Evolutionary conservation across 768 basidiomycete genomes (phyloP).

Genomic region (Collybiopsis luxurians): DNA sequence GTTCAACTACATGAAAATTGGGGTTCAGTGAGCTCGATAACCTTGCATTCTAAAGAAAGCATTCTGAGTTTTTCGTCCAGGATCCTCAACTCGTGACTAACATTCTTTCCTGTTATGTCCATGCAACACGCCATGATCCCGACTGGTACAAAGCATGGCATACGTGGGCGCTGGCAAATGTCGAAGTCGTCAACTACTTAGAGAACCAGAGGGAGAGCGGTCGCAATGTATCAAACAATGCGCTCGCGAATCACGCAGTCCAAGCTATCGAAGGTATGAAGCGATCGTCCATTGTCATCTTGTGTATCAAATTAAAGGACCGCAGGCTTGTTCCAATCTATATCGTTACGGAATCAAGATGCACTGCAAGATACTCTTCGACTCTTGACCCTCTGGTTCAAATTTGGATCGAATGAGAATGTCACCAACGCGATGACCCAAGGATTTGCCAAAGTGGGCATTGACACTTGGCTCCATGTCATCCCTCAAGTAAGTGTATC

Average conservation of each 20-base stretch:
- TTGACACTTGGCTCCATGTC: slow-evolving; percentile 98
- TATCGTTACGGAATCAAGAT: slow-evolving; percentile 84
- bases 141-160: slow-evolving; percentile 99
- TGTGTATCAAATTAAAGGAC: slow-evolving; percentile 4
- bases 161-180: slow-evolving; percentile 96
- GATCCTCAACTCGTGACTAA: slow-evolving; percentile 72
- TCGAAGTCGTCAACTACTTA: slow-evolving; percentile 84
- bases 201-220: slow-evolving; percentile 64
- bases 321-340: slow-evolving; percentile 92
- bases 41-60: background rate
- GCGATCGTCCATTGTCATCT: background rate
- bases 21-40: slow-evolving; percentile 55
- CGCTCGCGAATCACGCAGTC: slow-evolving; percentile 79
- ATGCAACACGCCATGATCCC: slow-evolving; percentile 89
- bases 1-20: slow-evolving; percentile 76
- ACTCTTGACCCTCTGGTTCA: slow-evolving; percentile 96
- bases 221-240: slow-evolving; percentile 55
- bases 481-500: slow-evolving; percentile 79
- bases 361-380: slow-evolving; percentile 94
- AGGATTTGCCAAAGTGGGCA: slow-evolving; percentile 86
- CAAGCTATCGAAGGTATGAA: slow-evolving; percentile 85
- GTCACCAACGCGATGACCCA: slow-evolving; percentile 86
- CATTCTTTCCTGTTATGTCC: slow-evolving; percentile 79
- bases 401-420: slow-evolving; percentile 86
- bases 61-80: background rate